A percentile compares a stretch with the other conserved stretches of the same genome.
Evolutionary conservation across 2,329 filamentous ascomycete genomes (phyloP).

Genomic region (Diplodia seriata): DNA sequence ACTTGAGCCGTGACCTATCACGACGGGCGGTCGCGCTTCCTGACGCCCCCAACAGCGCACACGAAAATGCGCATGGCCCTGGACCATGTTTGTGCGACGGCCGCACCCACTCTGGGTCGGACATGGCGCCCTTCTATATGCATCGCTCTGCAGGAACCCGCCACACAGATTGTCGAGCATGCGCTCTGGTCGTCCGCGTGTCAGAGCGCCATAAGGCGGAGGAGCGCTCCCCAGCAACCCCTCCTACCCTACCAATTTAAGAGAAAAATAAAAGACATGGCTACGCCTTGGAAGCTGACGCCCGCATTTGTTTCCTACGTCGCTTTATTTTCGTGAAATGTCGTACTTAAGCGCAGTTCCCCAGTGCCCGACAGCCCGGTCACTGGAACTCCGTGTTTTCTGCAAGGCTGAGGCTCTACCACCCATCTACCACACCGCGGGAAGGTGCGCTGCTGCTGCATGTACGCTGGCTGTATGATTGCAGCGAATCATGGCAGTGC

Average conservation of each 20-base stretch:
- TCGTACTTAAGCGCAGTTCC: neutral
- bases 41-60: slow-evolving; percentile 16
- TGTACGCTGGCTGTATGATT: neutral
- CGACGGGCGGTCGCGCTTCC: neutral
- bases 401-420: neutral
- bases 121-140: slow-evolving; percentile 19
- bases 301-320: neutral
- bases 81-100: slow-evolving; percentile 17
- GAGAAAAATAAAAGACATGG: slow-evolving; percentile 14
- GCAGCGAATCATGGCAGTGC: neutral
- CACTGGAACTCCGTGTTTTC: neutral
- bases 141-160: slow-evolving; percentile 25
- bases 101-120: neutral
- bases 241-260: slow-evolving; percentile 19
- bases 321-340: neutral
- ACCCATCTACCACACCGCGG: neutral
- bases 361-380: neutral
- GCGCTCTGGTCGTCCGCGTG: slow-evolving; percentile 21
- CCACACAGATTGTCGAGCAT: slow-evolving; percentile 21
- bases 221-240: slow-evolving; percentile 4
- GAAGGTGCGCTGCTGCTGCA: slow-evolving; percentile 10
- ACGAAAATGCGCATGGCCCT: slow-evolving; percentile 25
- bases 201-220: slow-evolving; percentile 20
- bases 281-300: slow-evolving; percentile 8
- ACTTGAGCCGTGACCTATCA: neutral